Base-by-base conservation (phyloP, 139 green algal species). In the Chlamydomonas sphaeroides region DNA sequence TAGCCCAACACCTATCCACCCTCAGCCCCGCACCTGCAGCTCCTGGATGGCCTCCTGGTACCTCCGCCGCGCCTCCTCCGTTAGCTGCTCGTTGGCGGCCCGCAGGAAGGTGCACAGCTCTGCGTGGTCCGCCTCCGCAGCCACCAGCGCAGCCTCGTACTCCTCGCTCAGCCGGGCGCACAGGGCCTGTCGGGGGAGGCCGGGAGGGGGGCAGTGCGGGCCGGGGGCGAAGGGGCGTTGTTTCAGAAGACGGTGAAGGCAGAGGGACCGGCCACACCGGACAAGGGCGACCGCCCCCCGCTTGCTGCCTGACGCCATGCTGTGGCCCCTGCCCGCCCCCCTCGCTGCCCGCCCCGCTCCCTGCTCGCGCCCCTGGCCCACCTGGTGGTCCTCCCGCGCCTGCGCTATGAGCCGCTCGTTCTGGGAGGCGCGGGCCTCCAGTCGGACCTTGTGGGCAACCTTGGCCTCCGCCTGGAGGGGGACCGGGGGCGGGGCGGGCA, bases 71-170 rank as follows among this genome's bases (percentile, higher is more conserved):
- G 86, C 86, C 83, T 88, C 82, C 25, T 84, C 82, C 38, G 76
- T 76, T 30, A 88, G 65, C 42, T 59, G 53, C 20, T 88, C 86
- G 56, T 90, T 88, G 78, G 86, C 65, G 32, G 77, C 23, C 4
- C 35, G 33, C 57, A 90, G 70, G 71, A 88, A 90, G 28, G 67
- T 45, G 21, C 59, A 49, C 32, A 90, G 78, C 71, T 90, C 82
- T 26, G 84, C 72, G 56, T 85, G 84, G 57, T 90, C 86, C 5
- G 67, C n/a, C 56, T 78, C 38, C 70, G 82, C 70, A 26, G 63
- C 35, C 30, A 78, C 78, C 48, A 68, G 61, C 5, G 75, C 78
- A 32, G 77, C 82, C 57, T 84, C 83, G 59, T 90, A 83, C 65
- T 88, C 82, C 65, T 69, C 65, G 1, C 33, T 23, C 65, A 90